These are phyloP conservation scores for Lactarius tabidus DNA, from an alignment of 768 basidiomycete species.

Conservation along the genomic window DNA sequence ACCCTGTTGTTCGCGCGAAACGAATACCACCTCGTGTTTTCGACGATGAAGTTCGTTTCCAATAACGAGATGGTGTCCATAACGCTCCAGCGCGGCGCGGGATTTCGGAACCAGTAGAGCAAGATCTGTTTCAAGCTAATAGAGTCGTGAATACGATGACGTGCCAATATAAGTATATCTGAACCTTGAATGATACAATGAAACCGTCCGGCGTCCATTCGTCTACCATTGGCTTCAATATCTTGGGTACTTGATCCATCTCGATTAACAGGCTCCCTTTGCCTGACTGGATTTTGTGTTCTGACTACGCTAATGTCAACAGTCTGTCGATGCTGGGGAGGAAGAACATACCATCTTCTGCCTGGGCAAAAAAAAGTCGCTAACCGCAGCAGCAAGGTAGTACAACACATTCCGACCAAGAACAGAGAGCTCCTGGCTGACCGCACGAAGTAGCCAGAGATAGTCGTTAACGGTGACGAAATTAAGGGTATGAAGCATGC, in stretches of 20 bases:
- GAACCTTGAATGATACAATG: constrained; percentile 95
- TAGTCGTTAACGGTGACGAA: constrained; percentile 97
- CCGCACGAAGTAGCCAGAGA: constrained; percentile 81
- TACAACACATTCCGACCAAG: constrained; percentile 78
- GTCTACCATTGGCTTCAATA: constrained; percentile 86
- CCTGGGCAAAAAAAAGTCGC: constrained; percentile 93
- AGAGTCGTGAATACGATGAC: neutral
- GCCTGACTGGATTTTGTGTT: constrained; percentile 98
- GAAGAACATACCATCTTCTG: constrained; percentile 73
- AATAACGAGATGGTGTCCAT: constrained; percentile 96
- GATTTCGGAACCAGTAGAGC: constrained; percentile 87
- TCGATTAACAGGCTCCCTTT: constrained; percentile 91
- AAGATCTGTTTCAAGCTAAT: constrained; percentile 91
- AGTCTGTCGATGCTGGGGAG: neutral
- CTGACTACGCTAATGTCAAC: constrained; percentile 54
- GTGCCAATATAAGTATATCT: constrained; percentile 6
- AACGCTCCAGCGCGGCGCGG: constrained; percentile 78
- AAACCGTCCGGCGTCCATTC: constrained; percentile 92
- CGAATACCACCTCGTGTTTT: constrained; percentile 90
- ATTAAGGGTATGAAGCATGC: constrained; percentile 75
- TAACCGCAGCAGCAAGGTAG: constrained; percentile 96
- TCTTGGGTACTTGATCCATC: constrained; percentile 99
- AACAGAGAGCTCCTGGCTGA: constrained; percentile 71
- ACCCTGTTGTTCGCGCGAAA: constrained; percentile 47
- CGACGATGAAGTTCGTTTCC: constrained; percentile 92